Conservation (phyloP, 2,329 filamentous ascomycete genomes). For the Huntiella abstrusa region DNA sequence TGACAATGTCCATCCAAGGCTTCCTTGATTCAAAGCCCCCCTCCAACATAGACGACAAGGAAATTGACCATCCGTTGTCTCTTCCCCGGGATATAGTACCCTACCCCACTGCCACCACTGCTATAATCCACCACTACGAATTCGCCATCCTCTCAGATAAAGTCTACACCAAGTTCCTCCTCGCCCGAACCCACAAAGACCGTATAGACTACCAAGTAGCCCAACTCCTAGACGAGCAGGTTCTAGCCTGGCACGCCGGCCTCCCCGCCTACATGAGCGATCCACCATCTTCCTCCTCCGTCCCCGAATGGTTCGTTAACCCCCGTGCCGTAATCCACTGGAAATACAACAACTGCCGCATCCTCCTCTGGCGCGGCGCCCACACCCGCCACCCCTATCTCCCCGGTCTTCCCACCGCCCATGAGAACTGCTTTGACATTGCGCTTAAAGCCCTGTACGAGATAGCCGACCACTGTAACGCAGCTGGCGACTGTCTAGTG, state of each 20-base stretch:
- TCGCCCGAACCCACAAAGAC: slow-evolving; percentile 18
- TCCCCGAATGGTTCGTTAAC: slow-evolving; percentile 19
- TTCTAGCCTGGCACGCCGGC: slow-evolving; percentile 18
- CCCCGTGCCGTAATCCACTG: slow-evolving; percentile 22
- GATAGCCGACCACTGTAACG: slow-evolving; percentile 20
- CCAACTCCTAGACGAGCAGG: slow-evolving; percentile 20
- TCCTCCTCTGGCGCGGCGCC: slow-evolving; percentile 22
- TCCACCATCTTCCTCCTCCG: slow-evolving; percentile 12
- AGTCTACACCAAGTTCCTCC: slow-evolving; percentile 24
- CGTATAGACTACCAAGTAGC: slow-evolving; percentile 21
- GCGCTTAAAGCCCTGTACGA: slow-evolving; percentile 21
- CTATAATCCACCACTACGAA: slow-evolving; percentile 23
- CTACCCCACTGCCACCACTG: slow-evolving; percentile 22
- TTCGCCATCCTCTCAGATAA: slow-evolving; percentile 23
- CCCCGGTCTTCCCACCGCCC: slow-evolving; percentile 13
- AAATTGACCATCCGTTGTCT: slow-evolving; percentile 8
- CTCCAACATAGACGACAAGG: slow-evolving; percentile 25
- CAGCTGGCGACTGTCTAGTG: slow-evolving; percentile 15
- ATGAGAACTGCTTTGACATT: slow-evolving; percentile 20
- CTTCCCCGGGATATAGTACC: slow-evolving; percentile 16
- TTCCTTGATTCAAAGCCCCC: slow-evolving; percentile 25
- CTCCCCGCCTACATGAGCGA: slow-evolving; percentile 19
- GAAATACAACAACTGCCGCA: slow-evolving; percentile 25
- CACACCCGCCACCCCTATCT: slow-evolving; percentile 19
- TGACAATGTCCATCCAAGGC: slow-evolving; percentile 21